Conservation (phyloP, 176 grass and related monocot species). For the Cocos nucifera region DNA sequence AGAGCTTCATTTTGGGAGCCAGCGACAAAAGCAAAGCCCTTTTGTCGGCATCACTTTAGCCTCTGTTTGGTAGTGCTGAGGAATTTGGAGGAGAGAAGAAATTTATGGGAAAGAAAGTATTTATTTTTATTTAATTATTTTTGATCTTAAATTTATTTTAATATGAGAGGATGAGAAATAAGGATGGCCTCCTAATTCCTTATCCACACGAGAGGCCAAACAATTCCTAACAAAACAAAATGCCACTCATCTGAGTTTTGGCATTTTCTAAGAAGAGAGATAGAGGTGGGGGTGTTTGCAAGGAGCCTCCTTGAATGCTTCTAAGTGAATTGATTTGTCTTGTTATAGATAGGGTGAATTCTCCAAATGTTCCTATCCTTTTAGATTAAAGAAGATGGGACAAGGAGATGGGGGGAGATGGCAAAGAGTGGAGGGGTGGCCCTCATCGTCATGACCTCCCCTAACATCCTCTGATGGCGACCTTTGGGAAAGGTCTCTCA, state of each 20-base stretch:
- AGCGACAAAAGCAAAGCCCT: constrained; percentile 31
- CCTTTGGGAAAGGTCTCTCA: too few relatives aligned
- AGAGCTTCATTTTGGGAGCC: neutral
- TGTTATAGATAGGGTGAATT: neutral
- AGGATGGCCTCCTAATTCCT: constrained; percentile 8
- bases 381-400: neutral
- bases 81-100: too few relatives aligned
- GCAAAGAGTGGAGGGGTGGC: neutral
- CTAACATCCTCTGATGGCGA: too few relatives aligned
- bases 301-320: neutral
- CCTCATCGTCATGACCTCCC: too few relatives aligned
- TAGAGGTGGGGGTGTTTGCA: too few relatives aligned
- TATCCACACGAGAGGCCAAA: neutral
- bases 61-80: constrained; percentile 11
- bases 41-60: constrained; percentile 48
- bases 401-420: neutral
- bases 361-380: neutral
- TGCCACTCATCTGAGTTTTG: neutral
- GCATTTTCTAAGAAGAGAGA: neutral
- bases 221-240: constrained; percentile 3
- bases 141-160: neutral
- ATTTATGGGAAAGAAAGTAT: constrained; percentile 22
- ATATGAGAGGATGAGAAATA: neutral
- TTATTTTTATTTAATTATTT: too few relatives aligned
- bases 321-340: neutral